Evolutionary conservation across 2,329 filamentous ascomycete species (phyloP).

Genomic region (Colletotrichum sp.): DNA sequence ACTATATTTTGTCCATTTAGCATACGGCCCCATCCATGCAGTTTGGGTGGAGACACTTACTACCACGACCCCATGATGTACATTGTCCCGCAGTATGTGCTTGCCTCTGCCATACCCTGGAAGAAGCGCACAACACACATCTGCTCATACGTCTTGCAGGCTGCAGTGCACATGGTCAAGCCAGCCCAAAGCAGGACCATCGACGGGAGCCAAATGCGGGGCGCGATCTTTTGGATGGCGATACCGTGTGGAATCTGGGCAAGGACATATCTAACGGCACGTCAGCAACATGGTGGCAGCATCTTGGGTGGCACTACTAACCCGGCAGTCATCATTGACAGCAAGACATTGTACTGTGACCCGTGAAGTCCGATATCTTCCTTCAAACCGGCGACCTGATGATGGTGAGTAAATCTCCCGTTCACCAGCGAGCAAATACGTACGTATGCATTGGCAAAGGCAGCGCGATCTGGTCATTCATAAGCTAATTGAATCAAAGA

Average conservation of each 20-base stretch:
- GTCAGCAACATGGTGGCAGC: not conserved
- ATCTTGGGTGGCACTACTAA: conserved; percentile 27
- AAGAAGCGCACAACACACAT: conserved; percentile 44
- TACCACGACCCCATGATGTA: conserved; percentile 61
- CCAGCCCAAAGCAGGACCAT: conserved; percentile 54
- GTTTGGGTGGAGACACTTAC: conserved; percentile 39
- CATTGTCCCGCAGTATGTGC: conserved; percentile 44
- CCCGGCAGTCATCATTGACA: conserved; percentile 36
- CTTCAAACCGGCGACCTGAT: conserved; percentile 42
- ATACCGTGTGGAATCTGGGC: conserved; percentile 51
- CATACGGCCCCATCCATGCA: not conserved
- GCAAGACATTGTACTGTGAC: conserved; percentile 48
- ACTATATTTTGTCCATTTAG: not conserved
- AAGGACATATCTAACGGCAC: not conserved
- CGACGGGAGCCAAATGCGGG: conserved; percentile 51
- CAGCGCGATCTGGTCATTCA: conserved; percentile 34
- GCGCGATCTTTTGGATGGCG: conserved; percentile 53
- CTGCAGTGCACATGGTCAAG: conserved; percentile 42
- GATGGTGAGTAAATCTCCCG: not conserved
- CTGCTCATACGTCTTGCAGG: conserved; percentile 32
- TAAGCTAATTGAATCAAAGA: not conserved
- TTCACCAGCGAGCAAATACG: not conserved
- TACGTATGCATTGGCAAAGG: conserved; percentile 52
- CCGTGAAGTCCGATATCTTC: conserved; percentile 54
- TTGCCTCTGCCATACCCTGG: conserved; percentile 42